These are phyloP conservation scores for Rhododendron williamsianum DNA, from an alignment of 148 eudicot species.

Conservation along the genomic window DNA sequence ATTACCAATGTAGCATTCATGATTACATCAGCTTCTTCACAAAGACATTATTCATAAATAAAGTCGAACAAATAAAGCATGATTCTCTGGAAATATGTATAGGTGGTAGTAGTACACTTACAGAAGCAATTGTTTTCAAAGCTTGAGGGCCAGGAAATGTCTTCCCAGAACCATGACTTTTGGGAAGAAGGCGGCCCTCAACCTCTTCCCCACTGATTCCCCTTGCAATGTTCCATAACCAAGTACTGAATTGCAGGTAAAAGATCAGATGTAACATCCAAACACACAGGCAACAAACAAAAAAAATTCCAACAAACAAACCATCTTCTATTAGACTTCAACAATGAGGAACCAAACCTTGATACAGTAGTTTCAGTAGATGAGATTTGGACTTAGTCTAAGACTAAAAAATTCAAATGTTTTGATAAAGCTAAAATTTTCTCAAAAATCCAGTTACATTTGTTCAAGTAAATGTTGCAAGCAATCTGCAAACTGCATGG, in stretches of 20 bases:
- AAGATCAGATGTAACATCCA: neutral
- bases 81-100: neutral
- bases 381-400: neutral
- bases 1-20: neutral
- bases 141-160: constrained; percentile 82
- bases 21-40: neutral
- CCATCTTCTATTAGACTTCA: neutral
- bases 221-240: constrained; percentile 93
- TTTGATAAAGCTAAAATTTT: neutral
- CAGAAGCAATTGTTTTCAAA: constrained; percentile 50
- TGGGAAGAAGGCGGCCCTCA: constrained; percentile 78
- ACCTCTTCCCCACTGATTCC: constrained; percentile 90
- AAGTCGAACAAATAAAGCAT: constrained; percentile 5
- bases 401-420: neutral
- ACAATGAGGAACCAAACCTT: neutral
- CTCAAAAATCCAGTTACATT: neutral
- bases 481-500: neutral
- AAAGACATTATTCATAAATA: constrained; percentile 16
- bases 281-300: neutral
- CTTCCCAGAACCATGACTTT: constrained; percentile 94
- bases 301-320: neutral
- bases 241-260: constrained; percentile 46
- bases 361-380: neutral
- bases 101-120: constrained; percentile 23
- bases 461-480: neutral